Evolutionary conservation across 805 yeast species (phyloP).

Genomic region (Wickerhamiella kurtzmanii): DNA sequence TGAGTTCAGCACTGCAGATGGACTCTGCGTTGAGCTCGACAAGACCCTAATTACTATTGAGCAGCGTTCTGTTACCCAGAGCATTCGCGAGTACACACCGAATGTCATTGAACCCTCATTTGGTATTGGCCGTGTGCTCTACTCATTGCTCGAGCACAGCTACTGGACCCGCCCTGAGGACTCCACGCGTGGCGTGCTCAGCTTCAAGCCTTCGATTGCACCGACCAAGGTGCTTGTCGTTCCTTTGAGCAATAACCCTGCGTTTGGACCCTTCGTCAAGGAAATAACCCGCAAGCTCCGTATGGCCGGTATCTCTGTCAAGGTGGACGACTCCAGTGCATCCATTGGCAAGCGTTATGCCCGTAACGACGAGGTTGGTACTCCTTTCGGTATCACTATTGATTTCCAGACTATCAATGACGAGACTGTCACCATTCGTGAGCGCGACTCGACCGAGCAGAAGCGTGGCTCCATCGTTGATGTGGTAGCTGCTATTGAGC

Average conservation of each 20-base stretch:
- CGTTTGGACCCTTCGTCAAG: slow-evolving; percentile 60
- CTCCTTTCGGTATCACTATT: slow-evolving; percentile 95
- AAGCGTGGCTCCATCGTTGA: slow-evolving; percentile 81
- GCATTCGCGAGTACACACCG: slow-evolving; percentile 89
- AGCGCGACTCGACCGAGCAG: slow-evolving; percentile 92
- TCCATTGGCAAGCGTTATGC: slow-evolving; percentile 97
- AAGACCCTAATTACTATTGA: slow-evolving; percentile 58
- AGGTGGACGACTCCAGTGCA: slow-evolving; percentile 93
- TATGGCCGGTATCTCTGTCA: slow-evolving; percentile 75
- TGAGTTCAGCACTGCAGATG: slow-evolving; percentile 47
- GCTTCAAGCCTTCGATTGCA: slow-evolving; percentile 90
- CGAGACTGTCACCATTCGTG: slow-evolving; percentile 83
- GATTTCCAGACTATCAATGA: slow-evolving; percentile 89
- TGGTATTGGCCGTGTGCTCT: slow-evolving; percentile 95
- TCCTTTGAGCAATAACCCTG: slow-evolving; percentile 78
- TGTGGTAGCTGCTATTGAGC: slow-evolving; percentile 54
- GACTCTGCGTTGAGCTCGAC: slow-evolving; percentile 60
- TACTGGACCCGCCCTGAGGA: slow-evolving; percentile 94
- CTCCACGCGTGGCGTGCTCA: slow-evolving; percentile 73
- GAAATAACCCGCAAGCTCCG: slow-evolving; percentile 60
- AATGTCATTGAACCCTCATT: slow-evolving; percentile 98
- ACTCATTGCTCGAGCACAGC: slow-evolving; percentile 82
- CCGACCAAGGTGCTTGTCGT: slow-evolving; percentile 95
- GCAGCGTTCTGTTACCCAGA: slow-evolving; percentile 69
- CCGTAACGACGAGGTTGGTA: slow-evolving; percentile 96